Base-by-base conservation (phyloP, 1,284 basidiomycete species). In the Cutaneotrichosporon sp. region DNA sequence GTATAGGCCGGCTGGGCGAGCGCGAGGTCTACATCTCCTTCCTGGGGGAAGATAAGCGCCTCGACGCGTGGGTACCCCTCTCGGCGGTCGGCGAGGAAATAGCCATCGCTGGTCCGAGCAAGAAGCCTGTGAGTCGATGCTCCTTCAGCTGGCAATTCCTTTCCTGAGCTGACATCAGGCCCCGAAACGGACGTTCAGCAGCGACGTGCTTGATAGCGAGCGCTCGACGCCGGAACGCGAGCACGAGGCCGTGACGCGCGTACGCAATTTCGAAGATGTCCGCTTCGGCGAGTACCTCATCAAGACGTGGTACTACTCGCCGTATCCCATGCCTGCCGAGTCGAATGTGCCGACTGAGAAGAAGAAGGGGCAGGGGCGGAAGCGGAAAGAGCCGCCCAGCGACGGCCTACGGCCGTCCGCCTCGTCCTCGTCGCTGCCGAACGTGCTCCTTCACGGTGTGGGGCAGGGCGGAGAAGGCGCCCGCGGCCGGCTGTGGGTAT, bases 21-120 rank as follows among this genome's bases (percentile, higher is more conserved):
- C 31, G 31, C 22, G 67, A 73, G 49, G 63, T 55, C 5, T 74
- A 74, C 54, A 53, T 74, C 25, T 59, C 65, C 16, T 74, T 66
- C 46, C 48, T 58, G 0, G 68, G 69, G 9, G 58, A 70, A 46
- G 87, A 90, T 75, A 87, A 87, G 71, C 79, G 86, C 14, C 75
- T 88, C 59, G 87, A 89, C 68, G 82, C 84, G 63, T 89, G 87
- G 88, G 75, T 88, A 14, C 71, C 78, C 1, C 78, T 79, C 53
- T 31, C 25, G 1, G 53, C 65, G 2, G 45, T 72, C 1, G 64
- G 63, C 1, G 53, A 55, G 17, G 58, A 64, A 41, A 55, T 62
- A 8, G 34, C 52, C 12, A 38, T 43, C 10, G 44, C 49, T 7
- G 51, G 41, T 20, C 52, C 51, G 26, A 57, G 55, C 29, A 24